Conservation (phyloP, 495 filamentous ascomycete species). For the Aspergillus nanangensis region DNA sequence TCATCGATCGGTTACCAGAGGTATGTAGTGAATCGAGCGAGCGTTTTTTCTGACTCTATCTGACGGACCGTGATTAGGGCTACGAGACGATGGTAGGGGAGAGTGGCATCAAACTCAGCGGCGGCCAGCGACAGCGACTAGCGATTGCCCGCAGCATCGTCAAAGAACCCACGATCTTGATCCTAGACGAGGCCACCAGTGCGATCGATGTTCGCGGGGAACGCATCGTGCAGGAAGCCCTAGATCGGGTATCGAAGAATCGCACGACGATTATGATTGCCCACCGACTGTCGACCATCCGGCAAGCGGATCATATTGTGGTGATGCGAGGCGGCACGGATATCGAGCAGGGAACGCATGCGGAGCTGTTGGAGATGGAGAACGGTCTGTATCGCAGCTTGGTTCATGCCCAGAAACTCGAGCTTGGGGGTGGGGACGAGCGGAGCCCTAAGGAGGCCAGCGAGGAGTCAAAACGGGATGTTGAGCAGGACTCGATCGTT, state of each 20-base stretch:
- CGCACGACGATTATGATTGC: slow-evolving; percentile 46
- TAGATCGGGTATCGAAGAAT: slow-evolving; percentile 31
- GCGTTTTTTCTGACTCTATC: background rate
- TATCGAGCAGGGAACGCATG: slow-evolving; percentile 48
- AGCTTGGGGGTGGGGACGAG: slow-evolving; percentile 6
- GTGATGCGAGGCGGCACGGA: slow-evolving; percentile 45
- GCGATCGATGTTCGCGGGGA: slow-evolving; percentile 48
- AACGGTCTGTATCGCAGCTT: slow-evolving; percentile 45
- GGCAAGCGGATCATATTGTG: slow-evolving; percentile 46
- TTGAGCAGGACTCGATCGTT: too few relatives aligned
- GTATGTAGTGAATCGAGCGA: slow-evolving; percentile 10
- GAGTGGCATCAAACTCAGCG: slow-evolving; percentile 27
- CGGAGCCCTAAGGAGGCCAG: slow-evolving; percentile 19
- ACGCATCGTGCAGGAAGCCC: slow-evolving; percentile 42
- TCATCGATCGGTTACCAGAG: slow-evolving; percentile 25
- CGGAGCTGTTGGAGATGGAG: slow-evolving; percentile 27
- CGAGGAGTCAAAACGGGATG: too few relatives aligned
- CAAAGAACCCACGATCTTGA: slow-evolving; percentile 74
- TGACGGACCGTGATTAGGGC: slow-evolving; percentile 40
- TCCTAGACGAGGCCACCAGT: slow-evolving; percentile 52
- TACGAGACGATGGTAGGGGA: slow-evolving; percentile 34
- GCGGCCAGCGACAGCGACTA: slow-evolving; percentile 55
- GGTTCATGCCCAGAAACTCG: slow-evolving; percentile 25
- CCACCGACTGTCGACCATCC: slow-evolving; percentile 54
- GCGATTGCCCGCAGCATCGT: slow-evolving; percentile 75